Evolutionary conservation across 1,139 yeast genomes (phyloP).

Genomic region (Candida smagusa): DNA sequence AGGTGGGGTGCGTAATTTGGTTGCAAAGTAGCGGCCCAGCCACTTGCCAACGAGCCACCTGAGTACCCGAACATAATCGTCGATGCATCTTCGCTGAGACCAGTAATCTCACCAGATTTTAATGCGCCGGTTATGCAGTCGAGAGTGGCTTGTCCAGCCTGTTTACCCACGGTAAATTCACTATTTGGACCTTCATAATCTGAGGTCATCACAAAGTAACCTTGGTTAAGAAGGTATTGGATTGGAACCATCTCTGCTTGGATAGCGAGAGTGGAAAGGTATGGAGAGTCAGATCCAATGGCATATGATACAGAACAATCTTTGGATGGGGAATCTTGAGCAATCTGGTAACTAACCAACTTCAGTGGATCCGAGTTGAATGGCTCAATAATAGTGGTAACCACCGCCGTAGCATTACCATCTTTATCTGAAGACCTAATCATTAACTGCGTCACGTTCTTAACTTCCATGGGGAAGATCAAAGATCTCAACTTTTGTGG

Average conservation of each 20-base stretch:
- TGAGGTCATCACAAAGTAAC: constrained; percentile 31
- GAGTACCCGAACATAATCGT: constrained; percentile 35
- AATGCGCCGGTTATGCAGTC: constrained; percentile 27
- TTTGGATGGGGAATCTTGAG: constrained; percentile 29
- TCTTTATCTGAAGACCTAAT: constrained; percentile 30
- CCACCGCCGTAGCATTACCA: constrained; percentile 29
- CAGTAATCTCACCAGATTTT: constrained; percentile 21
- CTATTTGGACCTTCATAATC: constrained; percentile 32
- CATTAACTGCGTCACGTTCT: constrained; percentile 27
- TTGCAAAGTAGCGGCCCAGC: constrained; percentile 36
- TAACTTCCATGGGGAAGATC: constrained; percentile 12
- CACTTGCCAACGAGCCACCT: constrained; percentile 34
- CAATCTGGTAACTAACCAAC: constrained; percentile 31
- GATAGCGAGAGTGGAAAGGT: constrained; percentile 15
- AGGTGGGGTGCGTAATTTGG: constrained; percentile 33
- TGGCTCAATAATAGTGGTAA: constrained; percentile 32
- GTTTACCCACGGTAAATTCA: constrained; percentile 28
- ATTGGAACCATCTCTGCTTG: constrained; percentile 22
- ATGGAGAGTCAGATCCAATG: constrained; percentile 14
- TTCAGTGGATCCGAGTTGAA: constrained; percentile 25
- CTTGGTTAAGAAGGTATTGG: constrained; percentile 18
- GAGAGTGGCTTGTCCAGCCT: constrained; percentile 26
- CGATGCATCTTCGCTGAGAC: constrained; percentile 20
- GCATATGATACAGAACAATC: constrained; percentile 36
- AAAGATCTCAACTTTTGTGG: constrained; percentile 19